Conservation (phyloP, 2,329 filamentous ascomycete species). For the Coleophoma crateriformis region DNA sequence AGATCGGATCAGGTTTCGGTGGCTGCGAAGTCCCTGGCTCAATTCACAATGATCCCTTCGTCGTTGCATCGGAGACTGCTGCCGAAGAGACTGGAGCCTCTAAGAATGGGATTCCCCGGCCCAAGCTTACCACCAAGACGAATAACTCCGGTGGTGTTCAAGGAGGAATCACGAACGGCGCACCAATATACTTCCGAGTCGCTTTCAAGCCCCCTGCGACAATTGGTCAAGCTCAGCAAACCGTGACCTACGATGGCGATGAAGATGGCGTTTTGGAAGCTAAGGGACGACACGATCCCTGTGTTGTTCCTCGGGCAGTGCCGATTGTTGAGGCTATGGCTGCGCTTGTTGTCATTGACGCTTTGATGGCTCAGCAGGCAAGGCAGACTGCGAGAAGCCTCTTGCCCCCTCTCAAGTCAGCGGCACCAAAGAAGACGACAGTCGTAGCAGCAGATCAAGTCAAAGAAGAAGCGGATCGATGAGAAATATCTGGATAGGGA, state of each 20-base stretch:
- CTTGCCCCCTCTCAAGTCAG: slow-evolving; percentile 33
- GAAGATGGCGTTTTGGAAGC: slow-evolving; percentile 72
- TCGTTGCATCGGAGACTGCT: slow-evolving; percentile 40
- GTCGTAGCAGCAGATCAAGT: slow-evolving; percentile 11
- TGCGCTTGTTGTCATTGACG: slow-evolving; percentile 80
- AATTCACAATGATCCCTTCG: slow-evolving; percentile 87
- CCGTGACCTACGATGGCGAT: slow-evolving; percentile 70
- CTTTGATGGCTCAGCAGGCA: slow-evolving; percentile 74
- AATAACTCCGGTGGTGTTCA: slow-evolving; percentile 96
- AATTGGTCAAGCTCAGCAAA: slow-evolving; percentile 83
- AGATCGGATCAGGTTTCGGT: slow-evolving; percentile 87
- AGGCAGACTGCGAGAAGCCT: slow-evolving; percentile 41
- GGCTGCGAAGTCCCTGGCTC: slow-evolving; percentile 83
- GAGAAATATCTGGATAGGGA: too few species aligned
- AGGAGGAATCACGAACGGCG: slow-evolving; percentile 91
- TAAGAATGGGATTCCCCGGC: slow-evolving; percentile 40
- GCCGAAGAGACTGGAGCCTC: slow-evolving; percentile 39
- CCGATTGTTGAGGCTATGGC: slow-evolving; percentile 92
- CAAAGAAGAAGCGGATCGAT: slow-evolving; percentile 7
- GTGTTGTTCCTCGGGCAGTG: slow-evolving; percentile 75
- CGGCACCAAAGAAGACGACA: slow-evolving; percentile 7
- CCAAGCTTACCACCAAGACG: slow-evolving; percentile 76
- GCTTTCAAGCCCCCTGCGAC: slow-evolving; percentile 95
- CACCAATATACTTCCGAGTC: slow-evolving; percentile 88
- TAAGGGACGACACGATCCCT: slow-evolving; percentile 92